Base-by-base conservation (phyloP, 768 basidiomycete species). In the Tubosaeta sp. region DNA sequence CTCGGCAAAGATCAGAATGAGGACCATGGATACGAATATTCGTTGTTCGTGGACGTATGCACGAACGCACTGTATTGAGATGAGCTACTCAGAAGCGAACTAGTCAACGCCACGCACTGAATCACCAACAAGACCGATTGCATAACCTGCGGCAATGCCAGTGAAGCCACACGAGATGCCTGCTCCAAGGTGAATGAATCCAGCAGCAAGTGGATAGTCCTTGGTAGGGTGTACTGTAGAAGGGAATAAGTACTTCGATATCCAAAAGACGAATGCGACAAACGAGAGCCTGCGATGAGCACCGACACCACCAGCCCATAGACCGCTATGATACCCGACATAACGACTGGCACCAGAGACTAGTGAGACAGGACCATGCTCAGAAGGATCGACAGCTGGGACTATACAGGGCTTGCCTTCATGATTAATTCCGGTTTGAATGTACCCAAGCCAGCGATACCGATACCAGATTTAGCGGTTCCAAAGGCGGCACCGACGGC, bases 311-410 rank as follows among this genome's bases (percentile, higher is more conserved):
- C 95, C 38, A 98, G 79, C 8, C 95, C 95, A 65, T 97, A 98
- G 34, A 98, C 95, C 29, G 95, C 94, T 59, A 97, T 95, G 70
- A 97, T 97, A 73, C 95, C 94, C 52, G 92, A 90, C 94, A 97
- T 97, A 69, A 98, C 93, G 33, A 97, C 94, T 5, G 95, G 95
- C 57, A 97, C 93, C 48, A 97, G 78, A 14, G 92, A 95, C 92
- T 95, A 62, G 32, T 26, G 29, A 26, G 12, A 56, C 16, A 34
- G 25, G 22, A 38, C 43, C 37, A n/a, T 31, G 19, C 31, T 59
- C 44, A 39, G 17, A 19, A 32, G 19, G 27, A 27, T 43, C 12
- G 29, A 42, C 16, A 32, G 14, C 17, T 9, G 43, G 3, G 12
- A 32, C 25, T 25, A 17, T 43, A 27, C 11, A 29, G 34, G 46